Evolutionary conservation across 305 asterid species (phyloP).

Genomic region (Fraxinus greggii): DNA sequence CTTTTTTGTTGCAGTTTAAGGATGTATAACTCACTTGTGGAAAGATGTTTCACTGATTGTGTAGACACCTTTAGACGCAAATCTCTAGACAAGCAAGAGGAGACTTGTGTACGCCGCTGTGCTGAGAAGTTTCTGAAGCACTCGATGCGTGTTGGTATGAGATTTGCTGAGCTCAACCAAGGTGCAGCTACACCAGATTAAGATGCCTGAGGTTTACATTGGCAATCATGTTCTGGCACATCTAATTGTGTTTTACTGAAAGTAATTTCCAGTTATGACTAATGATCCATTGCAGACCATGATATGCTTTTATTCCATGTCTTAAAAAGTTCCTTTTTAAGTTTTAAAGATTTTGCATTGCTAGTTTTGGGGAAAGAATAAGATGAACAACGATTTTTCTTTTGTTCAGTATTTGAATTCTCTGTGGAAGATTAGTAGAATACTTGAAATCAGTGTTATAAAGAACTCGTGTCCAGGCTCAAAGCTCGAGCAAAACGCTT

Average conservation of each 20-base stretch:
- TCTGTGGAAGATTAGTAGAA: background rate
- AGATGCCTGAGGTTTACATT: slow-evolving; percentile 1
- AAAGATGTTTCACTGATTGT: slow-evolving; percentile 84
- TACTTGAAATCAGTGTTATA: background rate
- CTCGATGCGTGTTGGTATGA: slow-evolving; percentile 87
- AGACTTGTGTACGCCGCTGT: slow-evolving; percentile 84
- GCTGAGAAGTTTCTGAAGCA: slow-evolving; percentile 94
- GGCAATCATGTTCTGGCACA: background rate
- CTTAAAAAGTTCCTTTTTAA: background rate
- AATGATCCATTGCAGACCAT: background rate
- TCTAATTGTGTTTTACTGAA: background rate
- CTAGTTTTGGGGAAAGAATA: background rate
- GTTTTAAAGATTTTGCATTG: background rate
- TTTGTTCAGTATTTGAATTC: background rate
- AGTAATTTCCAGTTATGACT: background rate
- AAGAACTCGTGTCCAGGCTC: too few species aligned
- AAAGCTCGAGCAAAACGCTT: too few species aligned
- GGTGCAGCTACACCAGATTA: slow-evolving; percentile 84
- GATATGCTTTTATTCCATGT: background rate
- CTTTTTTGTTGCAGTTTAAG: slow-evolving; percentile 55
- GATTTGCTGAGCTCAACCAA: slow-evolving; percentile 88
- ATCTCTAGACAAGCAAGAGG: slow-evolving; percentile 79
- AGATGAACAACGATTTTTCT: background rate
- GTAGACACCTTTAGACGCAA: slow-evolving; percentile 69
- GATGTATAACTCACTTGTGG: slow-evolving; percentile 88